Evolutionary conservation across 2,329 filamentous ascomycete genomes (phyloP), one percentile per base, ranked within the genome.

Genomic region (Aspergillus transmontanensis): DNA sequence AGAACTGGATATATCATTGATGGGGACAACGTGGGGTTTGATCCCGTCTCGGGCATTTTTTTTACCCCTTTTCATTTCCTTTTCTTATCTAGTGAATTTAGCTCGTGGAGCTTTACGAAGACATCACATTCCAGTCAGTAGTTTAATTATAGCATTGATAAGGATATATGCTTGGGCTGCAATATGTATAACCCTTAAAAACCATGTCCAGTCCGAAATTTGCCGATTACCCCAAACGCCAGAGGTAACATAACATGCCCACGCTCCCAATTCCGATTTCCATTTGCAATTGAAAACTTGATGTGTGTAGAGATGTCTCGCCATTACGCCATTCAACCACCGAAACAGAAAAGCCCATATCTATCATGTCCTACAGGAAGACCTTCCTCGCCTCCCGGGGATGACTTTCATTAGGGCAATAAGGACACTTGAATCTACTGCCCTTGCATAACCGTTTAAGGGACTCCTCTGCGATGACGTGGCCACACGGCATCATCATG

Each of bases 401-500:
- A 67, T 89, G 84, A 53, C 92, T 93, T 78, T 98, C 94, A 34
- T 82, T 88, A 0, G 95, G 95, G 74, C 95, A 99, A 75, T 99
- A 99, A 0, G 95, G 95, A 73, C 95, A 99, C 78, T 99, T 99
- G 84, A 96, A 96, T 64, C 90, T 83, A 48, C 83, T 86, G 0
- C 90, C 90, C 79, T 96, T 96, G 60, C 89, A 89, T 48, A 98
- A 84, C 73, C 89, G 89, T 64, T 90, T 87, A 57, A 99, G 81
- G 39, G 90, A 93, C 73, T 97, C 94, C 67, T 89, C 86, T 21
- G 93, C 94, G 64, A 99, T 89, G 58, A 97, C 94, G 80, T 99
- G 95, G 6, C 95, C 94, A 74, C 95, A 99, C 0, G 92, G 91
- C 74, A 99, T 89, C 87, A 97, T 95, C 91, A 98, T 96, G 2